Evolutionary conservation across 2,329 filamentous ascomycete genomes (phyloP).

Genomic region (Fusarium sp.): DNA sequence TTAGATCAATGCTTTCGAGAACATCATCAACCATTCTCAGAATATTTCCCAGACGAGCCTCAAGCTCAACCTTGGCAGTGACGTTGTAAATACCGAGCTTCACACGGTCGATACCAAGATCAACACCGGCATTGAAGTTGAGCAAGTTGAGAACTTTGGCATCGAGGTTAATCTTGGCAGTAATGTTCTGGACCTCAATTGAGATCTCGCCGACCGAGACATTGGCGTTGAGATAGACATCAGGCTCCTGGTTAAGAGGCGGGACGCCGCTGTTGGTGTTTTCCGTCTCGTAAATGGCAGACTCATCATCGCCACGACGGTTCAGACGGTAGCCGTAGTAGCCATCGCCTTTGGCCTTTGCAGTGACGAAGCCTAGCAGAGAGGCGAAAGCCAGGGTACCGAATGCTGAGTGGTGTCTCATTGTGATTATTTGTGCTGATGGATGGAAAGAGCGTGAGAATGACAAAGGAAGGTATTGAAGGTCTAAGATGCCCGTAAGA

Average conservation of each 20-base stretch:
- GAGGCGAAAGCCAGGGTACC: slow-evolving; percentile 17
- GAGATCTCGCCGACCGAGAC: slow-evolving; percentile 32
- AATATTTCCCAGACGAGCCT: slow-evolving; percentile 26
- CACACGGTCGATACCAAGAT: slow-evolving; percentile 29
- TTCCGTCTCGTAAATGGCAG: slow-evolving; percentile 32
- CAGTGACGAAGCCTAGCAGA: not conserved
- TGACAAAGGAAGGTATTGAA: not conserved
- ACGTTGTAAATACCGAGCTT: slow-evolving; percentile 35
- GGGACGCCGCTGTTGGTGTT: slow-evolving; percentile 27
- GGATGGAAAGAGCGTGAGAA: slow-evolving; percentile 1
- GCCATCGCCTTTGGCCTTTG: slow-evolving; percentile 24
- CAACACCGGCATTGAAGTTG: slow-evolving; percentile 33
- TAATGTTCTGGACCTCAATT: slow-evolving; percentile 27
- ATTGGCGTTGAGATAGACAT: slow-evolving; percentile 29
- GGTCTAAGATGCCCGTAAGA: not conserved
- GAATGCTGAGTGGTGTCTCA: slow-evolving; percentile 23
- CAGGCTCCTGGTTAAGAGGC: slow-evolving; percentile 22
- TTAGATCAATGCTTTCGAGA: slow-evolving; percentile 27
- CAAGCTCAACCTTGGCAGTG: slow-evolving; percentile 32
- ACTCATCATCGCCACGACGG: slow-evolving; percentile 27
- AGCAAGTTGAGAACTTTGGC: slow-evolving; percentile 32
- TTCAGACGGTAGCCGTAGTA: slow-evolving; percentile 30
- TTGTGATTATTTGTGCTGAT: not conserved
- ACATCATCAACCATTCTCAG: slow-evolving; percentile 35
- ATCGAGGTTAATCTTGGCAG: slow-evolving; percentile 32